A percentile compares a stretch with the other conserved stretches of the same genome.
These are phyloP conservation scores for Chimonanthus praecox DNA, from an alignment of 164 flowering plant species.

Conservation along the genomic window DNA sequence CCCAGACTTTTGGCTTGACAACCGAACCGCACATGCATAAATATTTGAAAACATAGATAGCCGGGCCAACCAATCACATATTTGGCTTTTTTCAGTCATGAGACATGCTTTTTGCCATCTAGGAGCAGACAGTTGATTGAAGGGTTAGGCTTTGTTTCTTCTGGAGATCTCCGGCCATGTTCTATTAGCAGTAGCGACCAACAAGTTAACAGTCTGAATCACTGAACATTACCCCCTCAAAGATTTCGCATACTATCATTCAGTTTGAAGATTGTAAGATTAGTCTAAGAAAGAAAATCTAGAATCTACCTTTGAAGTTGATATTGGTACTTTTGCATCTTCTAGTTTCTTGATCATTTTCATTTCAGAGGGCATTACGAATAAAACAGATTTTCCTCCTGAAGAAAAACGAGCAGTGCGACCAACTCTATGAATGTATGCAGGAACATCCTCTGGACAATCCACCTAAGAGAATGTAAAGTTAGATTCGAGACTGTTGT, in stretches of 20 bases:
- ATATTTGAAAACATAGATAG: too few species aligned
- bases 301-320: slow-evolving; percentile 45
- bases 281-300: neutral
- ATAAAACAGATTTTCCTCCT: slow-evolving; percentile 70
- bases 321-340: slow-evolving; percentile 55
- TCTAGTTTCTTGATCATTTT: slow-evolving; percentile 72
- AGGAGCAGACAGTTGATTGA: neutral
- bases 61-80: neutral
- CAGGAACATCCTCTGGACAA: slow-evolving; percentile 84
- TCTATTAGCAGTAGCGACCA: neutral
- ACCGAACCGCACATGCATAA: neutral
- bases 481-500: slow-evolving; percentile 6
- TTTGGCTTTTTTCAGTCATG: neutral
- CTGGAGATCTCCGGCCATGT: neutral
- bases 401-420: slow-evolving; percentile 84
- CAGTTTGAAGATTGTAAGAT: neutral
- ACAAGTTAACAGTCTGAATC: neutral
- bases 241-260: neutral
- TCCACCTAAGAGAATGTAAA: slow-evolving; percentile 51
- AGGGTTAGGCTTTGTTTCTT: neutral
- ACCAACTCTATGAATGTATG: slow-evolving; percentile 95
- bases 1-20: neutral
- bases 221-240: neutral
- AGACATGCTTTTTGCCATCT: neutral
- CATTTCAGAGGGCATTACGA: slow-evolving; percentile 70